phyloP scores from a whole-genome alignment of 305 asterid species.

The Stenogyne calaminthoides region DNA sequence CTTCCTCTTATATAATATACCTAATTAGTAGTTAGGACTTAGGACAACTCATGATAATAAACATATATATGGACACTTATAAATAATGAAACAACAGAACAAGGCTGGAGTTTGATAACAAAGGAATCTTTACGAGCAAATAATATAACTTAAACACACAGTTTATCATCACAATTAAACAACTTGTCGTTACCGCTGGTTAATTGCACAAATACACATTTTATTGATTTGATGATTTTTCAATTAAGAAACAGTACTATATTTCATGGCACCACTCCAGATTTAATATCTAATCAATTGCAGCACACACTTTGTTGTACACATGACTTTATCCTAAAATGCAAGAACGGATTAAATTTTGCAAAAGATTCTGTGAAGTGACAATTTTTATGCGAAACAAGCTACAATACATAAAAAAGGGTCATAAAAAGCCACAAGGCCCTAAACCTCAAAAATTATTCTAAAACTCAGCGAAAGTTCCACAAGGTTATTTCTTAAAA shows the following conservation, averaged over 20 bases:
- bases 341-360: slow-evolving; percentile 26
- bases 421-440: slow-evolving; percentile 28
- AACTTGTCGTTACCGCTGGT: slow-evolving; percentile 37
- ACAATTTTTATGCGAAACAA: slow-evolving; percentile 32
- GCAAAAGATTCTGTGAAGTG: slow-evolving; percentile 41
- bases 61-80: slow-evolving; percentile 6
- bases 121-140: slow-evolving; percentile 37
- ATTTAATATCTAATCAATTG: slow-evolving; percentile 1
- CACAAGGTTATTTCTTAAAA: slow-evolving; percentile 18
- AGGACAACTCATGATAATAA: slow-evolving; percentile 37
- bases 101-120: slow-evolving; percentile 39
- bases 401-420: slow-evolving; percentile 41
- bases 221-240: not conserved
- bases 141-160: slow-evolving; percentile 13
- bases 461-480: slow-evolving; percentile 29
- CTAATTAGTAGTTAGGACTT: too few species aligned
- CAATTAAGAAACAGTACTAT: not conserved
- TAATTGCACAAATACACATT: not conserved
- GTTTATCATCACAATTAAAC: slow-evolving; percentile 24
- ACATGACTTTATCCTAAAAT: slow-evolving; percentile 22
- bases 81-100: slow-evolving; percentile 27
- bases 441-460: slow-evolving; percentile 31
- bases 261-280: not conserved
- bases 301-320: slow-evolving; percentile 33
- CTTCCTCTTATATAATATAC: not conserved